Base-by-base conservation (phyloP, 257 asterid genomes). In the Thymus mandschuricus region DNA sequence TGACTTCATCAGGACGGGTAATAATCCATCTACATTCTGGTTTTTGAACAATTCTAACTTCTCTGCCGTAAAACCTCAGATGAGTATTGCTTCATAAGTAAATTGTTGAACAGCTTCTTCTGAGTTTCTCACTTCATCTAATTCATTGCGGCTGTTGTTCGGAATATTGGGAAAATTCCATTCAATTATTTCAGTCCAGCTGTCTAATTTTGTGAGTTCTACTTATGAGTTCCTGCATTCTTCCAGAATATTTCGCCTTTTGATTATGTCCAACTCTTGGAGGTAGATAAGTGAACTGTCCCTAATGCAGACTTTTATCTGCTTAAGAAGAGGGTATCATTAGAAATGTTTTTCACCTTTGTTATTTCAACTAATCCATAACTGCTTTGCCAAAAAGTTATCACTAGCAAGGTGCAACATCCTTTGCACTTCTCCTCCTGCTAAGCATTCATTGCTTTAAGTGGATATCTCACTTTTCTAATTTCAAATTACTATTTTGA, bases 1-100 rank as follows among this genome's bases (percentile, higher is more conserved):
- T 10, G 97, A 94, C 85, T 91, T 91, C 78, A 88, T 91, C 65
- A 89, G 92, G 80, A 84, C 99, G 68, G 98, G 98, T 91, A 64
- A 12, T 64, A 45, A 28, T 8, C 21, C 54, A 48, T 31, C 33
- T 31, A 68, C 55, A 55, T 63, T 49, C 40, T 1, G 27, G 27
- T 8, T 50, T 29, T 56, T 8, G 3, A 43, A 43, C 60, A 60
- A 12, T 51, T 52, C 60, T 63, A 50, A 64, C 8, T n/a, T 12
- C 60, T 11, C 61, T 60, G 34, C 68, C 64, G 57, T 56, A 58
- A 43, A 61, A 56, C 45, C 40, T 59, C 45, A 55, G 72, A 69
- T 68, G 21, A 48, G n/a, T 61, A 10, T 34, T 76, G 55, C 66
- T 66, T 41, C 27, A 60, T 66, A 43, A 60, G 55, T 33, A 8